Evolutionary conservation across 208 protist genomes (phyloP).

Genomic region (Leishmania amazonensis): DNA sequence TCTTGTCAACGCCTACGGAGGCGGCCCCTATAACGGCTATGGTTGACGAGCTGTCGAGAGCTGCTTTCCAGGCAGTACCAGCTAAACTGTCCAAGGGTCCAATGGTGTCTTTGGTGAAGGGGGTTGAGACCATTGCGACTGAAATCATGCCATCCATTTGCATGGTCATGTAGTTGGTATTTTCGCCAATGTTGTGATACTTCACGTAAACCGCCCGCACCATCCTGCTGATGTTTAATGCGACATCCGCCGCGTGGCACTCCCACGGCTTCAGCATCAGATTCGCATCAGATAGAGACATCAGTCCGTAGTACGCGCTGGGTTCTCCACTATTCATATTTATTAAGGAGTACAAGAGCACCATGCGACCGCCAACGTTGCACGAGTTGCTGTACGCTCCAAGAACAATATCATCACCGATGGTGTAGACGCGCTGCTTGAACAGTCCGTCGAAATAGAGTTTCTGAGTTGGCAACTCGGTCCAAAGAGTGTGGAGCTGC

Average conservation of each 20-base stretch:
- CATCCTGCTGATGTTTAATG: constrained; percentile 9
- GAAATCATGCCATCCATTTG: constrained; percentile 7
- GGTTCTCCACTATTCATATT: neutral
- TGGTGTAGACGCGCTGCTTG: constrained; percentile 1
- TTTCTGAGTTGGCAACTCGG: neutral
- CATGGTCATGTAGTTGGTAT: constrained; percentile 7
- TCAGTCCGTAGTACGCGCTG: constrained; percentile 12
- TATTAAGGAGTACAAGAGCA: constrained; percentile 19
- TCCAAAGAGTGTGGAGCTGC: neutral
- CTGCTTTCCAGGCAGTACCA: neutral
- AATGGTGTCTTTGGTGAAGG: neutral
- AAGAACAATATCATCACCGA: constrained; percentile 13
- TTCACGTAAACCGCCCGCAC: constrained; percentile 14
- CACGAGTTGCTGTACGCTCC: constrained; percentile 10
- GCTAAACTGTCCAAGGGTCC: neutral
- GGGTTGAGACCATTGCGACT: neutral
- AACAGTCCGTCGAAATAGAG: constrained; percentile 4
- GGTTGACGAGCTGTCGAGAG: neutral
- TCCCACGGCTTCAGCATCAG: constrained; percentile 18
- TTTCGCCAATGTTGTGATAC: neutral
- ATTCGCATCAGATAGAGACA: constrained; percentile 1
- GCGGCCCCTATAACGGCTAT: constrained; percentile 5
- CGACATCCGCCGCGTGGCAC: constrained; percentile 18
- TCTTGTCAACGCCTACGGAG: neutral
- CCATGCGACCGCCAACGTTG: constrained; percentile 30